These are phyloP conservation scores for Talaromyces sp. DNA, from an alignment of 2,329 filamentous ascomycete species.

Conservation along the genomic window DNA sequence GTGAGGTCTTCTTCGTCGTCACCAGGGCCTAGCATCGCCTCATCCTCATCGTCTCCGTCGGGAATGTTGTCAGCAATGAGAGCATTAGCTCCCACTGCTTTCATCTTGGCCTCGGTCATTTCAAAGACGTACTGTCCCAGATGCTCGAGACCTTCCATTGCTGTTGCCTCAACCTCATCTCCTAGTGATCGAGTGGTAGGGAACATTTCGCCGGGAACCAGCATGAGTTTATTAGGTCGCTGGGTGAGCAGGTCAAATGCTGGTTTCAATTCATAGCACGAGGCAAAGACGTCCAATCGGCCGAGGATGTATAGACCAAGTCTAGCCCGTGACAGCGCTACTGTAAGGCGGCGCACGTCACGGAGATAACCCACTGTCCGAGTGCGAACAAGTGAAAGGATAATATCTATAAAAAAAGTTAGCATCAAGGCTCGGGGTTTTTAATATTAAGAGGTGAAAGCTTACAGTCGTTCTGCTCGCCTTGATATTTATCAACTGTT, in stretches of 20 bases:
- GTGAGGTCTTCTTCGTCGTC: slow-evolving; percentile 25
- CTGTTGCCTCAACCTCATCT: slow-evolving; percentile 48
- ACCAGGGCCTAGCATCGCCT: slow-evolving; percentile 27
- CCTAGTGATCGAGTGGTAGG: slow-evolving; percentile 55
- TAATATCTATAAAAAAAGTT: slow-evolving; percentile 60
- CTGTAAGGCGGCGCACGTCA: slow-evolving; percentile 87
- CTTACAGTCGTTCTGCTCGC: slow-evolving; percentile 97
- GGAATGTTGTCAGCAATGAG: background rate
- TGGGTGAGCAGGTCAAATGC: slow-evolving; percentile 75
- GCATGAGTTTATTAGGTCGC: slow-evolving; percentile 71
- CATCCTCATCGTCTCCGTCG: slow-evolving; percentile 32
- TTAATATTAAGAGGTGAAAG: slow-evolving; percentile 20
- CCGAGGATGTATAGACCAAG: slow-evolving; percentile 90
- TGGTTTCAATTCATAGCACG: slow-evolving; percentile 77
- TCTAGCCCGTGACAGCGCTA: slow-evolving; percentile 85
- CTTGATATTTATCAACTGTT: slow-evolving; percentile 98
- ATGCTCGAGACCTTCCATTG: slow-evolving; percentile 90
- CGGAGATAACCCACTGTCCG: slow-evolving; percentile 85
- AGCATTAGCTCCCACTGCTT: slow-evolving; percentile 19
- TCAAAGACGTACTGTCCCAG: slow-evolving; percentile 93
- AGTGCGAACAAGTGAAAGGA: slow-evolving; percentile 86
- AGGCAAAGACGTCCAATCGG: slow-evolving; percentile 79
- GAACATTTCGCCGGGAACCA: slow-evolving; percentile 83
- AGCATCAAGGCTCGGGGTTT: slow-evolving; percentile 4
- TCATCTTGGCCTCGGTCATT: slow-evolving; percentile 74